Evolutionary conservation across 495 filamentous ascomycete genomes (phyloP).

Genomic region (Aspergillus saccharolyticus): DNA sequence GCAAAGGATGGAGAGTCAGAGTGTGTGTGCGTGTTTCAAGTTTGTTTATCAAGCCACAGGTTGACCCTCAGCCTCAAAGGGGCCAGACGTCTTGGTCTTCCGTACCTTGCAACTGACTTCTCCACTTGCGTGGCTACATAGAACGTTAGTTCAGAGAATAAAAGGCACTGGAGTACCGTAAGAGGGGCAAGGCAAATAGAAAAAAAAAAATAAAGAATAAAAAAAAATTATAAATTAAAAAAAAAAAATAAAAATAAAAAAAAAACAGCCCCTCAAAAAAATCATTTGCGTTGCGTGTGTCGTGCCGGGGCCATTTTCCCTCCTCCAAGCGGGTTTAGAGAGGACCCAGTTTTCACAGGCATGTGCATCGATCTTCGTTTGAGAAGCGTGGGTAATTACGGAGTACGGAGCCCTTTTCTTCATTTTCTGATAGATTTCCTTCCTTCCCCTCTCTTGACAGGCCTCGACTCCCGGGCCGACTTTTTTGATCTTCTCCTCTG

Average conservation of each 20-base stretch:
- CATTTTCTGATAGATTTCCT: background rate
- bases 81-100: background rate
- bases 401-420: background rate
- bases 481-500: background rate
- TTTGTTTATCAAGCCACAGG: background rate
- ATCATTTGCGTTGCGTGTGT: background rate
- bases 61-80: background rate
- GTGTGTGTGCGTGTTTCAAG: background rate
- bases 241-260: too few species aligned
- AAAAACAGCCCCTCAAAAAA: background rate
- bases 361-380: background rate
- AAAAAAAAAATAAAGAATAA: too few species aligned
- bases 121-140: background rate
- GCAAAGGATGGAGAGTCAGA: background rate
- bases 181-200: too few species aligned
- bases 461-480: background rate
- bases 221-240: too few species aligned
- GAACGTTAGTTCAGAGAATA: background rate
- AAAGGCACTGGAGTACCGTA: background rate
- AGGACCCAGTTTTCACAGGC: background rate
- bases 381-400: background rate
- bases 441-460: background rate
- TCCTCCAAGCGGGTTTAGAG: background rate
- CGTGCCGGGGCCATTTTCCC: constrained; percentile 5
- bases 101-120: background rate